A percentile compares a stretch with the other conserved stretches of the same genome.
Conservation (phyloP, 768 basidiomycete species). For the Amanita fuliginea region DNA sequence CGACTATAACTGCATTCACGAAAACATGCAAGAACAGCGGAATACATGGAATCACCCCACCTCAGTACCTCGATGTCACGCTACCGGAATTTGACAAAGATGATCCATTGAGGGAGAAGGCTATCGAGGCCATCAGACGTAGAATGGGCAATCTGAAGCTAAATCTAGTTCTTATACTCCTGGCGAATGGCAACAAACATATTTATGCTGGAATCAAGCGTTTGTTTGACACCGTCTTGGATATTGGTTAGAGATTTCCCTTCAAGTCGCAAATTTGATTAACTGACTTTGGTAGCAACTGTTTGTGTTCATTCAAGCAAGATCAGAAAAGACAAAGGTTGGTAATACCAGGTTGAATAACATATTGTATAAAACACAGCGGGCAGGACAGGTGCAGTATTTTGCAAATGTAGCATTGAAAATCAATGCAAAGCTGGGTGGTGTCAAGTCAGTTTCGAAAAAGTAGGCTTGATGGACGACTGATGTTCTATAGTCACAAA, state of each 20-base stretch:
- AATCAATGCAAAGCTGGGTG: conserved; percentile 76
- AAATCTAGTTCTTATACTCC: conserved; percentile 53
- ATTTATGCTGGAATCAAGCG: conserved; percentile 72
- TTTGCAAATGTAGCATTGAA: conserved; percentile 78
- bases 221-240: conserved; percentile 55
- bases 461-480: conserved; percentile 1
- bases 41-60: conserved; percentile 36
- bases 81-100: conserved; percentile 40
- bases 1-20: conserved; percentile 38
- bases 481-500: conserved; percentile 22
- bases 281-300: conserved; percentile 28
- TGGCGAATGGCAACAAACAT: conserved; percentile 62
- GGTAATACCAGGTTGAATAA: conserved; percentile 17
- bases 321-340: conserved; percentile 52
- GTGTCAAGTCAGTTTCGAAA: conserved; percentile 45
- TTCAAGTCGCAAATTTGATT: neutral
- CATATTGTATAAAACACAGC: conserved; percentile 13
- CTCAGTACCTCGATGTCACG: conserved; percentile 25
- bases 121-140: conserved; percentile 34
- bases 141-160: conserved; percentile 27
- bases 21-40: conserved; percentile 56
- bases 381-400: conserved; percentile 49
- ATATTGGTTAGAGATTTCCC: conserved; percentile 28
- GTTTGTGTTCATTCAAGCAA: conserved; percentile 68
- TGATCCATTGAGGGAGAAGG: conserved; percentile 43